Conservation (phyloP, 805 yeast species). For the Saturnispora ahearnii region DNA sequence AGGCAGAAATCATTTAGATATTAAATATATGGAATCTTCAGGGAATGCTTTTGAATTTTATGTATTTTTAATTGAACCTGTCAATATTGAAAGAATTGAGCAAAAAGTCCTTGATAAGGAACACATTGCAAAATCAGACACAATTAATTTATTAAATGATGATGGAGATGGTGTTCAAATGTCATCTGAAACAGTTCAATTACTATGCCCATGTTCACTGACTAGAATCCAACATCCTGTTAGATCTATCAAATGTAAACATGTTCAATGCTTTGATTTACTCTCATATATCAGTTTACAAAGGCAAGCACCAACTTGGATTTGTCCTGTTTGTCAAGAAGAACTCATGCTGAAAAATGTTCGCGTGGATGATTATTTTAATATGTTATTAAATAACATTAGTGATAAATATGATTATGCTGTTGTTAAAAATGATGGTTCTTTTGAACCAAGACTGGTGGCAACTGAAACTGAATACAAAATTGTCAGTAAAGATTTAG, state of each 20-base stretch:
- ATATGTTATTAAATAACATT: constrained; percentile 49
- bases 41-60: constrained; percentile 38
- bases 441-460: constrained; percentile 42
- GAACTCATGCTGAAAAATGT: constrained; percentile 46
- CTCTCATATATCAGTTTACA: constrained; percentile 65
- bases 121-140: constrained; percentile 40
- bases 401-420: constrained; percentile 53
- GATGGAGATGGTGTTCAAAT: constrained; percentile 47
- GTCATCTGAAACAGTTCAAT: constrained; percentile 47
- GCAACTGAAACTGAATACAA: constrained; percentile 7
- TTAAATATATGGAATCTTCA: constrained; percentile 51
- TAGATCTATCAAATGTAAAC: constrained; percentile 62
- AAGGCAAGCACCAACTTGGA: constrained; percentile 74
- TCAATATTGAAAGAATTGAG: constrained; percentile 35
- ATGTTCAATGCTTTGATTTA: constrained; percentile 85
- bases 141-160: constrained; percentile 31
- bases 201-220: constrained; percentile 74
- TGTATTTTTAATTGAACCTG: constrained; percentile 48
- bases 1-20: constrained; percentile 34
- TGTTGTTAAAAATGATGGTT: constrained; percentile 60
- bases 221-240: constrained; percentile 64
- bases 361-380: constrained; percentile 65
- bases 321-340: constrained; percentile 73
- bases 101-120: constrained; percentile 35
- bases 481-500: constrained; percentile 3